Conservation (phyloP, 2,329 filamentous ascomycete species). For the Fusarium sp. region DNA sequence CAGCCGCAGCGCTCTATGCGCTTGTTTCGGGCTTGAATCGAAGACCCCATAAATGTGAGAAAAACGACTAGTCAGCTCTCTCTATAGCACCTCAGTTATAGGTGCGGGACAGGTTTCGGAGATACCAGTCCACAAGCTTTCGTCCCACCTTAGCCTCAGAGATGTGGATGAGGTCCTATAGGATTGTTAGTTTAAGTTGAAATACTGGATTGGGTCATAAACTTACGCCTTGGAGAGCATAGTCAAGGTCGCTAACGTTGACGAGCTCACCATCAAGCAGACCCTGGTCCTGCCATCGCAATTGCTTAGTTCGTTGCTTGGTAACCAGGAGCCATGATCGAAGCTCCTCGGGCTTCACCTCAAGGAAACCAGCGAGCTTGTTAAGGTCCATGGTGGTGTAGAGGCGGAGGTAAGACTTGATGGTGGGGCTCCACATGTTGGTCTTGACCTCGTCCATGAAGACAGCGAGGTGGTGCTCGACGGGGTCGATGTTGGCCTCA, state of each 20-base stretch:
- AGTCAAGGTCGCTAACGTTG: slow-evolving; percentile 95
- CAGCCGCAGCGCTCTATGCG: slow-evolving; percentile 3
- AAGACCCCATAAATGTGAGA: slow-evolving; percentile 31
- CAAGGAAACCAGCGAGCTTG: slow-evolving; percentile 97
- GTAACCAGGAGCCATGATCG: slow-evolving; percentile 94
- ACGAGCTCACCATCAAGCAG: slow-evolving; percentile 91
- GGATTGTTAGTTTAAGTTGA: slow-evolving; percentile 1
- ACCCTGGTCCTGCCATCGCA: slow-evolving; percentile 88
- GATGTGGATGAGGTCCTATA: slow-evolving; percentile 93
- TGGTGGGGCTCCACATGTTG: slow-evolving; percentile 96
- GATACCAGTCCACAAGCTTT: slow-evolving; percentile 98
- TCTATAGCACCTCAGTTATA: slow-evolving; percentile 66
- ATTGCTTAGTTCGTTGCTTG: slow-evolving; percentile 98
- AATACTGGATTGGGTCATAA: neutral
- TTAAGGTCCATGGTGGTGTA: slow-evolving; percentile 99
- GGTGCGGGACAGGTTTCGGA: slow-evolving; percentile 93
- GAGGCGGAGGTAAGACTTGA: slow-evolving; percentile 98
- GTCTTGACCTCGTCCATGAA: slow-evolving; percentile 99
- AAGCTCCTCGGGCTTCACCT: slow-evolving; percentile 95
- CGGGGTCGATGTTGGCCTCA: slow-evolving; percentile 92
- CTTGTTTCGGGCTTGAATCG: slow-evolving; percentile 16
- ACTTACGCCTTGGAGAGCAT: slow-evolving; percentile 92
- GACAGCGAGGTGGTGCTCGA: slow-evolving; percentile 95
- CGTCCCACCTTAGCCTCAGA: slow-evolving; percentile 98
- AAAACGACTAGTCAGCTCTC: slow-evolving; percentile 40